These are phyloP conservation scores for Entophlyctis luteolus DNA, from an alignment of 192 early-diverging fungal species.

Conservation along the genomic window DNA sequence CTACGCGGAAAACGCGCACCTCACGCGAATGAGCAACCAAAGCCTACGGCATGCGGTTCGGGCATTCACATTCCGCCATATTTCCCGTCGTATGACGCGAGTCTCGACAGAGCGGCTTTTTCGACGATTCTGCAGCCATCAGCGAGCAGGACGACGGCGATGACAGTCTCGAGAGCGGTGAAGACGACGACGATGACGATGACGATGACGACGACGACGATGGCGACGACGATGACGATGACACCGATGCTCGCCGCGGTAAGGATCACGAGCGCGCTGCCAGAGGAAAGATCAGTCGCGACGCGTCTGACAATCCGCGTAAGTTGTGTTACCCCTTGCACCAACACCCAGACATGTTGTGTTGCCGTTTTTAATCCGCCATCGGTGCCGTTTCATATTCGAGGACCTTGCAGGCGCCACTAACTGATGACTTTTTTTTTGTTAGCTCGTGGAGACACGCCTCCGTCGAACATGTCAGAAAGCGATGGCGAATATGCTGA, in stretches of 20 bases:
- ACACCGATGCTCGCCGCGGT: too few relatives aligned
- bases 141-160: slow-evolving; percentile 36
- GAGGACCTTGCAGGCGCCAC: neutral
- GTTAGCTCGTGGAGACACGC: slow-evolving; percentile 40
- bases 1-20: neutral
- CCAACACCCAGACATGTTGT: neutral
- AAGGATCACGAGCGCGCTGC: slow-evolving; percentile 8
- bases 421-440: neutral
- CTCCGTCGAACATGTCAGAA: slow-evolving; percentile 43
- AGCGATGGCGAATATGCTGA: slow-evolving; percentile 49
- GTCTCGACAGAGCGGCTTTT: slow-evolving; percentile 46
- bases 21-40: neutral
- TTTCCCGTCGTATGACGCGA: too few relatives aligned
- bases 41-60: too few relatives aligned
- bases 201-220: slow-evolving; percentile 34
- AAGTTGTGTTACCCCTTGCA: neutral
- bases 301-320: slow-evolving; percentile 23
- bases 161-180: too few relatives aligned
- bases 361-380: neutral
- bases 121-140: slow-evolving; percentile 43
- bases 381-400: neutral
- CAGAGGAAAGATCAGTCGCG: slow-evolving; percentile 17
- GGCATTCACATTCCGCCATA: too few relatives aligned
- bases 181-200: slow-evolving; percentile 30
- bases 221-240: slow-evolving; percentile 12